A percentile compares a stretch with the other conserved stretches of the same genome.
These are phyloP conservation scores for Umbelopsis sp. DNA, from an alignment of 371 early-diverging fungal species.

Conservation along the genomic window DNA sequence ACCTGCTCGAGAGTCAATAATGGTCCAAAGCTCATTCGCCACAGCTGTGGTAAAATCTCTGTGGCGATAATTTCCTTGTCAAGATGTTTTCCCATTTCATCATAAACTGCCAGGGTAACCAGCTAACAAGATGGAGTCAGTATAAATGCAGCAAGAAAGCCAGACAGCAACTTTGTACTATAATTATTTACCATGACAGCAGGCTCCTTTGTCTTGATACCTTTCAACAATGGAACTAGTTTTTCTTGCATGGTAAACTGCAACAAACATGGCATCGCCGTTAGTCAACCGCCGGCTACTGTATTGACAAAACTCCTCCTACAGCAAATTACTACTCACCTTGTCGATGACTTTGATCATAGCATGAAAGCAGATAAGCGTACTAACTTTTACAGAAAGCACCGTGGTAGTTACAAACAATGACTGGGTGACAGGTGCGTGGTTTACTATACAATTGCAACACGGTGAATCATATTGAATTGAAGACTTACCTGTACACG, in stretches of 20 bases:
- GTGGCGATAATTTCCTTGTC: conserved; percentile 80
- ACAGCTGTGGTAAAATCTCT: conserved; percentile 78
- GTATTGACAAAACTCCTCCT: background rate
- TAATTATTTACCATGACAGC: conserved; percentile 64
- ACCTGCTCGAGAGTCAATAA: conserved; percentile 73
- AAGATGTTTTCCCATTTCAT: conserved; percentile 72
- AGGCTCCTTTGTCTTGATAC: conserved; percentile 80
- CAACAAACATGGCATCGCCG: background rate
- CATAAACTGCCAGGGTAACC: conserved; percentile 81
- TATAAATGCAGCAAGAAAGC: background rate
- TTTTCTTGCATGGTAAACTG: conserved; percentile 72
- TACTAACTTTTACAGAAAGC: conserved; percentile 75
- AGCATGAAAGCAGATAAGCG: conserved; percentile 75
- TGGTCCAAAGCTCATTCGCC: conserved; percentile 78
- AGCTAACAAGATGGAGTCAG: conserved; percentile 43
- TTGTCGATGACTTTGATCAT: conserved; percentile 78
- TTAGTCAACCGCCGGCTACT: background rate
- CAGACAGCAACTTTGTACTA: too few species aligned
- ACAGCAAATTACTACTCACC: conserved; percentile 29
- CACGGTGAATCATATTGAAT: too few species aligned
- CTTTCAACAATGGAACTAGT: conserved; percentile 74
- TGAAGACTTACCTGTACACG: conserved; percentile 59
- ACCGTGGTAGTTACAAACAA: conserved; percentile 71
- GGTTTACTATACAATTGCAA: background rate
- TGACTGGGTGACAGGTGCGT: conserved; percentile 31